Conservation (phyloP, 441 rosid genomes). For the Bocquillonia castaneifolia region DNA sequence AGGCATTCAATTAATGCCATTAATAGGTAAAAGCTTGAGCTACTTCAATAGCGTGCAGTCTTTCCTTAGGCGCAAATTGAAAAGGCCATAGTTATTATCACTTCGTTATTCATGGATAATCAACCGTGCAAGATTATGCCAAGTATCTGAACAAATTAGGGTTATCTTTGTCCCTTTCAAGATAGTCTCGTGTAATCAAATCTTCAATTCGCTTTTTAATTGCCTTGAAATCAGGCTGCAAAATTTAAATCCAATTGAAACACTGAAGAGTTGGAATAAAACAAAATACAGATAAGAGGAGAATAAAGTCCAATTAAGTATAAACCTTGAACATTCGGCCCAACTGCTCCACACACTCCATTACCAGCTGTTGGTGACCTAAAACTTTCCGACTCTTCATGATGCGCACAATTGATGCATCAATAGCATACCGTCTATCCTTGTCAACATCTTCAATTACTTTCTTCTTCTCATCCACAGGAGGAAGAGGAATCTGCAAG, state of each 20-base stretch:
- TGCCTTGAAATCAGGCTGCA: constrained; percentile 94
- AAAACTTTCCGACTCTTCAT: constrained; percentile 92
- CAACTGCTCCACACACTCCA: constrained; percentile 91
- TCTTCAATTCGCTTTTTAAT: constrained; percentile 94
- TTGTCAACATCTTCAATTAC: constrained; percentile 92
- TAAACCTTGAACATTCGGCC: constrained; percentile 95
- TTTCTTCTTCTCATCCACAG: constrained; percentile 85
- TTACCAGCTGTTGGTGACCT: constrained; percentile 85
- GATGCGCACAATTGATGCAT: constrained; percentile 93
- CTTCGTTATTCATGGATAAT: constrained; percentile 4
- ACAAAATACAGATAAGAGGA: not conserved
- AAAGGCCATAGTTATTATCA: constrained; percentile 19
- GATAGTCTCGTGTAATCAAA: constrained; percentile 76
- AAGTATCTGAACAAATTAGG: constrained; percentile 67
- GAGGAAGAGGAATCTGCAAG: constrained; percentile 86
- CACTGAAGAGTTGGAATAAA: not conserved
- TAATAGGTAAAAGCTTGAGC: constrained; percentile 21
- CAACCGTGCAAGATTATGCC: constrained; percentile 41
- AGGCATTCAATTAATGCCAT: constrained; percentile 16
- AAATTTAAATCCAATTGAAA: constrained; percentile 15
- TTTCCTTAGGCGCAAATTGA: constrained; percentile 14
- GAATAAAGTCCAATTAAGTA: not conserved
- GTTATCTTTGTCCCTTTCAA: constrained; percentile 78
- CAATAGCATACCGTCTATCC: constrained; percentile 85
- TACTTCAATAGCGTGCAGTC: constrained; percentile 9